phyloP scores from a whole-genome alignment of 139 green algal species.

The Asterochloris sp. region DNA sequence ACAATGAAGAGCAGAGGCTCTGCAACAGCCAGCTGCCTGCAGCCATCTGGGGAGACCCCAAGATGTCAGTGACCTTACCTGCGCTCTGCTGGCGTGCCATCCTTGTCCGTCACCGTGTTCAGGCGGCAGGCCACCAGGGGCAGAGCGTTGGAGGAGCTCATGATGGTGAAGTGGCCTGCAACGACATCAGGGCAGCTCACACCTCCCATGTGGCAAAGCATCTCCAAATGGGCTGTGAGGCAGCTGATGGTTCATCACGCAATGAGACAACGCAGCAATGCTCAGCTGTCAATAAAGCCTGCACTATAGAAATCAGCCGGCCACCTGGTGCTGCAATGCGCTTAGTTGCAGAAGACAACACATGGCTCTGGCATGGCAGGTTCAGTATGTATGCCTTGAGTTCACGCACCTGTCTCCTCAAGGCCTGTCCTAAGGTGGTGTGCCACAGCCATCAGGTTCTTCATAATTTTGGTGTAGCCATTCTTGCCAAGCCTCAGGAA shows the following conservation, averaged over 20 bases:
- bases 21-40: neutral
- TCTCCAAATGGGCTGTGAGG: too few relatives aligned
- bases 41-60: neutral
- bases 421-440: constrained; percentile 27
- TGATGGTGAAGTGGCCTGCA: constrained; percentile 41
- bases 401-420: constrained; percentile 16
- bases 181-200: too few relatives aligned
- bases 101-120: constrained; percentile 14
- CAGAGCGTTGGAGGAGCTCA: constrained; percentile 40
- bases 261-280: too few relatives aligned
- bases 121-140: constrained; percentile 64
- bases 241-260: too few relatives aligned
- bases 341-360: too few relatives aligned
- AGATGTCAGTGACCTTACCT: neutral
- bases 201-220: too few relatives aligned
- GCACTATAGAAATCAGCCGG: too few relatives aligned
- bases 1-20: too few relatives aligned
- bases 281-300: too few relatives aligned
- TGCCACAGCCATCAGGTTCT: constrained; percentile 45
- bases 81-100: constrained; percentile 20
- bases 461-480: constrained; percentile 62
- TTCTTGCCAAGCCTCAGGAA: constrained; percentile 62
- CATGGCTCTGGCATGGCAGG: too few relatives aligned
- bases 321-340: too few relatives aligned
- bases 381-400: neutral